Base-by-base conservation (phyloP, 108 stramenopile genomes). In the Ochromonas danica region DNA sequence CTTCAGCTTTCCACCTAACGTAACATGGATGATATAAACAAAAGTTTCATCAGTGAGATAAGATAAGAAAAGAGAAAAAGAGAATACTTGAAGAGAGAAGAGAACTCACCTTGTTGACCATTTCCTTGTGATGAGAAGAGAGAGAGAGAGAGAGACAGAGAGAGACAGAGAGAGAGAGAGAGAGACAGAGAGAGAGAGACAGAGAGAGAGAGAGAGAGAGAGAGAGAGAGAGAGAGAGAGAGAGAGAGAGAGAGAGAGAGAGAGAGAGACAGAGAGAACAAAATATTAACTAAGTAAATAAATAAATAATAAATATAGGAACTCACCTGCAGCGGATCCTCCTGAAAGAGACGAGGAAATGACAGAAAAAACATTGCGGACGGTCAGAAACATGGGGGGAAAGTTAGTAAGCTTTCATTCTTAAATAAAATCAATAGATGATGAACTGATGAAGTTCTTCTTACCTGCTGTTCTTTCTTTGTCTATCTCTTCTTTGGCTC, bases 1-100 rank as follows among this genome's bases (percentile, higher is more conserved):
- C 67, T 70, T 70, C 67, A 70, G 67, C 67, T 70, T 70, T 70
- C 67, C 67, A 70, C 67, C 36, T 70, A 70, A 38, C 67, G 67
- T 70, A 70, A 70, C 67, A 70, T 70, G 40, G 67, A 70, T 57
- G 51, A 57, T 57, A 57, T 57, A 57, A 57, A 57, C 51, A 57
- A 57, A 57, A 57, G 51, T 57, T 57, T 57, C 51, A 57, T 57
- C 51, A 57, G 51, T 57, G 51, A 57, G 51, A 57, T 57, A 57
- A 57, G 51, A 57, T 57, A 57, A 57, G 51, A 57, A 57, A 57
- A 57, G 51, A 57, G 51, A 57, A 57, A 57, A 57, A n/a, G n/a
- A n/a, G n/a, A n/a, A n/a, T n/a, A n/a, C n/a, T n/a, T n/a, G n/a
- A n/a, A n/a, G n/a, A n/a, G n/a, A n/a, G n/a, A n/a, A n/a, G n/a